A percentile compares a stretch with the other conserved stretches of the same genome.
Evolutionary conservation across 805 yeast species (phyloP).

Genomic region (Suhomyces kilbournensis): DNA sequence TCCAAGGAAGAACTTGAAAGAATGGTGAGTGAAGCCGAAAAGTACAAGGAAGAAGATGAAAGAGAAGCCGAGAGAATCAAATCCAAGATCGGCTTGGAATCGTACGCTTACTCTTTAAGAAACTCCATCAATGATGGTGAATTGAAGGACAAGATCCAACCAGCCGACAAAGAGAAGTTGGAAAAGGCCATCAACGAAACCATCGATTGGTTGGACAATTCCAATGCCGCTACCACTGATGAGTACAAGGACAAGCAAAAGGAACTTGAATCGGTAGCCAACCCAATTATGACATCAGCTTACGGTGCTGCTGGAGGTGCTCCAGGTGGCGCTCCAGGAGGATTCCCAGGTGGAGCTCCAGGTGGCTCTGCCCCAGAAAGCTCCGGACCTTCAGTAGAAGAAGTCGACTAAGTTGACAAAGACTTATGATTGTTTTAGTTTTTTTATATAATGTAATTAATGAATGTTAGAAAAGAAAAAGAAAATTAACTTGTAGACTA

Average conservation of each 20-base stretch:
- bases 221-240: constrained; percentile 39
- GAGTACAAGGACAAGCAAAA: constrained; percentile 40
- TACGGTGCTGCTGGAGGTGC: constrained; percentile 26
- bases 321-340: constrained; percentile 44
- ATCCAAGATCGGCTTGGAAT: constrained; percentile 84
- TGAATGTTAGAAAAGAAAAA: not conserved
- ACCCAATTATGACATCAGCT: constrained; percentile 37
- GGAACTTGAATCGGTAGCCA: constrained; percentile 40
- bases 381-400: constrained; percentile 42
- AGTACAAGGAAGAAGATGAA: constrained; percentile 88
- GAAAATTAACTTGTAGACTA: too few relatives aligned
- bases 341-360: constrained; percentile 41
- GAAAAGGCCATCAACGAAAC: constrained; percentile 42
- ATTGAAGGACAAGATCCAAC: constrained; percentile 43
- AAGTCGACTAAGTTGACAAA: constrained; percentile 28
- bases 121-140: constrained; percentile 56
- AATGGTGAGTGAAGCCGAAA: constrained; percentile 97
- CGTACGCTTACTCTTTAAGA: constrained; percentile 80
- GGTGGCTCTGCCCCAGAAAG: constrained; percentile 17
- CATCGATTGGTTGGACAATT: constrained; percentile 37
- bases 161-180: constrained; percentile 52
- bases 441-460: not conserved
- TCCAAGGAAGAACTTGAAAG: constrained; percentile 92
- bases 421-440: too few relatives aligned
- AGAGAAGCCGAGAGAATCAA: constrained; percentile 80